These are phyloP conservation scores for Cladosporium sp. DNA, from an alignment of 2,329 filamentous ascomycete genomes.

Conservation along the genomic window DNA sequence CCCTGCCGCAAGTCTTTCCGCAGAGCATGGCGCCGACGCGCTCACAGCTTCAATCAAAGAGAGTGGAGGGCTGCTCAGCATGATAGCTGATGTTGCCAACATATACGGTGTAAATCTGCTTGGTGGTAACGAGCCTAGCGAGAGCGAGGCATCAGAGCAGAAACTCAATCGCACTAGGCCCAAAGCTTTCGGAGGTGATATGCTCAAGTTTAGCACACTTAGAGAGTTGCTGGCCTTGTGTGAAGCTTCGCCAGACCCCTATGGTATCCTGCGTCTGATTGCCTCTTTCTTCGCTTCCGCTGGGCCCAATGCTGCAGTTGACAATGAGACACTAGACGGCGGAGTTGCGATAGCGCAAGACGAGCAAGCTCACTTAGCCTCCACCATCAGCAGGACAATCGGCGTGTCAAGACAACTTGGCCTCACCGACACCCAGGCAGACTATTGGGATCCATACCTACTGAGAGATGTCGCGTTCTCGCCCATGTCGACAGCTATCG, in stretches of 20 bases:
- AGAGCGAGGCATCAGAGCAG: not conserved
- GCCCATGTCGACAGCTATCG: not conserved
- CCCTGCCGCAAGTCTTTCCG: slow-evolving; percentile 80
- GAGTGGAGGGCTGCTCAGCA: slow-evolving; percentile 22
- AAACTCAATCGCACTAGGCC: not conserved
- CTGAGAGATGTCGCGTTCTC: slow-evolving; percentile 68
- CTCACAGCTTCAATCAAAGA: slow-evolving; percentile 20
- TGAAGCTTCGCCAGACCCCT: slow-evolving; percentile 87
- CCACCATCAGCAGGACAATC: slow-evolving; percentile 81
- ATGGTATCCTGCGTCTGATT: slow-evolving; percentile 83
- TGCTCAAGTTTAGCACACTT: slow-evolving; percentile 80
- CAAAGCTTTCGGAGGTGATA: slow-evolving; percentile 65
- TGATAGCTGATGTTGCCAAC: slow-evolving; percentile 23
- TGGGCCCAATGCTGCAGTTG: slow-evolving; percentile 51
- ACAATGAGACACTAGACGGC: slow-evolving; percentile 13
- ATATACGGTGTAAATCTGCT: slow-evolving; percentile 25
- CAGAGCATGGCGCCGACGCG: slow-evolving; percentile 48
- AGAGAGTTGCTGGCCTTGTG: slow-evolving; percentile 90
- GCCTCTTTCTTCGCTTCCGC: slow-evolving; percentile 78
- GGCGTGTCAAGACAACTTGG: slow-evolving; percentile 73
- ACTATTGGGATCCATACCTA: slow-evolving; percentile 97
- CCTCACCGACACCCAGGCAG: slow-evolving; percentile 64
- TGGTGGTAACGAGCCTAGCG: not conserved
- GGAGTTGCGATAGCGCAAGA: slow-evolving; percentile 71
- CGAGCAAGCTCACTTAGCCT: slow-evolving; percentile 78